These are phyloP conservation scores for Micromonas pusilla DNA, from an alignment of 139 green algal species.

Conservation along the genomic window DNA sequence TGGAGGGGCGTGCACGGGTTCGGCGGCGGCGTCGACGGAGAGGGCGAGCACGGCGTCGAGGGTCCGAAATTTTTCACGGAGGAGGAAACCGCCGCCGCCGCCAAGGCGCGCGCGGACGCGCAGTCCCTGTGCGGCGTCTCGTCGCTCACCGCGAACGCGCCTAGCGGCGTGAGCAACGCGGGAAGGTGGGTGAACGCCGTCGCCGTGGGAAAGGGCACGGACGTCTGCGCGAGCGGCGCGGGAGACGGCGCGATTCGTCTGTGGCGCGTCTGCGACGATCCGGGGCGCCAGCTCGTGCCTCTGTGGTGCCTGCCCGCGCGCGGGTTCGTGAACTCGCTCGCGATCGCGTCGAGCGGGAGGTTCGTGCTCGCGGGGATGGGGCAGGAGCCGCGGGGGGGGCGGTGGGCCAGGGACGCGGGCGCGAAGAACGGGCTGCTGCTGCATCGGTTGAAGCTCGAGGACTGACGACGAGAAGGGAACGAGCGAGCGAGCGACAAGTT, in stretches of 20 bases:
- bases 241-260: slow-evolving; percentile 78
- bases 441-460: slow-evolving; percentile 49
- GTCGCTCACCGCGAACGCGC: background rate
- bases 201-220: slow-evolving; percentile 53
- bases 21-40: background rate
- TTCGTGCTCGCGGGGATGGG: slow-evolving; percentile 81
- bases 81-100: background rate
- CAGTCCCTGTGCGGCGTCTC: background rate
- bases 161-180: background rate
- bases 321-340: slow-evolving; percentile 86
- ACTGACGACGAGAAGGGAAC: slow-evolving; percentile 12
- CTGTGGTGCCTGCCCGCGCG: slow-evolving; percentile 59
- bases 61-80: background rate
- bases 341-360: slow-evolving; percentile 54
- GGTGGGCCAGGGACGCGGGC: slow-evolving; percentile 63
- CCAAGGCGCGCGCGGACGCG: background rate
- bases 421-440: slow-evolving; percentile 81
- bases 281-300: slow-evolving; percentile 27
- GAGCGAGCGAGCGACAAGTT: background rate
- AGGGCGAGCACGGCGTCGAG: background rate
- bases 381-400: slow-evolving; percentile 83
- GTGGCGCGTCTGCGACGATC: slow-evolving; percentile 53
- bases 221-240: slow-evolving; percentile 78
- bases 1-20: slow-evolving; percentile 39
- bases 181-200: slow-evolving; percentile 71